Evolutionary conservation across 2,329 filamentous ascomycete genomes (phyloP).

Genomic region (Apiospora phragmitis): DNA sequence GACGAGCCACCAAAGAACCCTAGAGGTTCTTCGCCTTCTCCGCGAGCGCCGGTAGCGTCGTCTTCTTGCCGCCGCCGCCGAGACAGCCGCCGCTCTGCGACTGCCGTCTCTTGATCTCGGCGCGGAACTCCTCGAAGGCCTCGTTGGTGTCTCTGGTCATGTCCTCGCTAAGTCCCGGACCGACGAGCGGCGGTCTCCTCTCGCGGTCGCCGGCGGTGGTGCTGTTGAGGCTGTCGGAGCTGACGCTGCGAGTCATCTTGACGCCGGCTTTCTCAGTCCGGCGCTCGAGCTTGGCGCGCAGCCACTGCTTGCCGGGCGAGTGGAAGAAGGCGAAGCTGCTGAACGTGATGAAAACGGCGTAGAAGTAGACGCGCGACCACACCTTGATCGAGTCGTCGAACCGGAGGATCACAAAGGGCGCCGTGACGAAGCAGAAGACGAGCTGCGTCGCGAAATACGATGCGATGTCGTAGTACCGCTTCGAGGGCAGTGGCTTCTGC

Average conservation of each 20-base stretch:
- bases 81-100: constrained; percentile 31
- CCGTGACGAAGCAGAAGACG: constrained; percentile 79
- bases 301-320: constrained; percentile 67
- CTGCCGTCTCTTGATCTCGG: constrained; percentile 67
- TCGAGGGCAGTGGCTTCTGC: constrained; percentile 65
- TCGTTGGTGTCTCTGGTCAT: constrained; percentile 75
- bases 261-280: constrained; percentile 50
- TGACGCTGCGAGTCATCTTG: constrained; percentile 49
- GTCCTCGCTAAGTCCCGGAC: constrained; percentile 76
- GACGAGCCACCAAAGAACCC: neutral
- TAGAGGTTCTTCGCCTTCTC: neutral
- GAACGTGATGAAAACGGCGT: constrained; percentile 69
- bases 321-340: constrained; percentile 73
- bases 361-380: constrained; percentile 90
- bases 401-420: constrained; percentile 82
- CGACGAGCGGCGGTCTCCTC: constrained; percentile 54
- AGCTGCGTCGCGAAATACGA: constrained; percentile 77
- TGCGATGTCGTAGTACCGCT: constrained; percentile 82
- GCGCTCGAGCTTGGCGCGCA: constrained; percentile 60
- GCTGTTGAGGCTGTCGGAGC: constrained; percentile 55
- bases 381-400: constrained; percentile 70
- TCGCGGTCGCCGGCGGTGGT: constrained; percentile 22
- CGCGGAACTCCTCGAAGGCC: constrained; percentile 71
- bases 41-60: neutral
- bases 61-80: neutral